These are phyloP conservation scores for Phlyctochytrium bullatum DNA, from an alignment of 192 early-diverging fungal genomes.

Conservation along the genomic window DNA sequence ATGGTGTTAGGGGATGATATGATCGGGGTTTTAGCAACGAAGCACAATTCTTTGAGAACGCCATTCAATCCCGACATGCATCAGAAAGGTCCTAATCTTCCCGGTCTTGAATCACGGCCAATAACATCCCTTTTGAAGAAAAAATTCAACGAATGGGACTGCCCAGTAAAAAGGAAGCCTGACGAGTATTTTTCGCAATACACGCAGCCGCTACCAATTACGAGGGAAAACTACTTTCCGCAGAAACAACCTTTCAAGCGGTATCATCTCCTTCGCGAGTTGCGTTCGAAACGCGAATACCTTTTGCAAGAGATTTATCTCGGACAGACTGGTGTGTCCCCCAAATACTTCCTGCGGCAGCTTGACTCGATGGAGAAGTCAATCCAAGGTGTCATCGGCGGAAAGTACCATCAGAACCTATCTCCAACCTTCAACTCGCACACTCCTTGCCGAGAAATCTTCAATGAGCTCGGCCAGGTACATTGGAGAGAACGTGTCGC, in stretches of 20 bases:
- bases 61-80: neutral
- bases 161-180: neutral
- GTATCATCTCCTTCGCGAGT: conserved; percentile 2
- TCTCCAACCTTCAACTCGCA: neutral
- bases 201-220: conserved; percentile 1
- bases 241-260: neutral
- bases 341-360: neutral
- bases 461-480: neutral
- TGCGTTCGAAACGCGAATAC: neutral
- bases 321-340: neutral
- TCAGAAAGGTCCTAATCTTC: conserved; percentile 3
- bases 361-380: neutral
- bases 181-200: conserved; percentile 10
- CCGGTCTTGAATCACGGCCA: conserved; percentile 1
- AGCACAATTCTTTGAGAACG: neutral
- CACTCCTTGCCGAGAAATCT: neutral
- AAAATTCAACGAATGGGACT: neutral
- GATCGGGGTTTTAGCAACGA: neutral
- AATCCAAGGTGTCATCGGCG: neutral
- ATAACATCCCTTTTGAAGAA: neutral
- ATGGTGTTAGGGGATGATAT: neutral
- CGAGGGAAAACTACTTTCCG: neutral
- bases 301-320: neutral
- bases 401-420: neutral
- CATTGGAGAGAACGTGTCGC: neutral